These are phyloP conservation scores for Microbotryum silenes-acaulis DNA, from an alignment of 1,284 basidiomycete genomes.

Conservation along the genomic window DNA sequence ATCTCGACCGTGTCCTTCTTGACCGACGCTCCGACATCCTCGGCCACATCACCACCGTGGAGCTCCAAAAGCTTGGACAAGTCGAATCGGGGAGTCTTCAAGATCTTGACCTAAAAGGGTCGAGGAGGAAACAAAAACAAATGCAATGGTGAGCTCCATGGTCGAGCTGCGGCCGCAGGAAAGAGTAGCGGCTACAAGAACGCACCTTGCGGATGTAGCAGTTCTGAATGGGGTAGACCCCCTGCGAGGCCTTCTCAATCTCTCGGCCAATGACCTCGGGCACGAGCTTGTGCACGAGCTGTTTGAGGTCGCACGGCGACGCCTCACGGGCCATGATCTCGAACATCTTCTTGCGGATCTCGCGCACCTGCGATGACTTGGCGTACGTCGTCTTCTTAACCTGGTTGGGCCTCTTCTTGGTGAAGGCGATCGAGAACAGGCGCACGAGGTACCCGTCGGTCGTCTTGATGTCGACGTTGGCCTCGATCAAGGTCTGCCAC, in stretches of 20 bases:
- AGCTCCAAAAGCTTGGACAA: constrained; percentile 89
- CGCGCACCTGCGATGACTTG: constrained; percentile 86
- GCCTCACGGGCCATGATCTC: constrained; percentile 99
- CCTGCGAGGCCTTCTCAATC: constrained; percentile 95
- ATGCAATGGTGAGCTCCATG: constrained; percentile 50
- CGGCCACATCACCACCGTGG: constrained; percentile 67
- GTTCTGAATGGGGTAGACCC: constrained; percentile 97
- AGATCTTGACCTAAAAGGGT: constrained; percentile 49
- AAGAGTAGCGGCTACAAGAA: neutral
- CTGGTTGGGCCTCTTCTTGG: constrained; percentile 91
- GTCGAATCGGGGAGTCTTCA: constrained; percentile 97
- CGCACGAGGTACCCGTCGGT: constrained; percentile 99
- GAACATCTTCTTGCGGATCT: constrained; percentile 99
- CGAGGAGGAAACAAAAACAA: neutral
- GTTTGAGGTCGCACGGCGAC: constrained; percentile 88
- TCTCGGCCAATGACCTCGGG: constrained; percentile 98
- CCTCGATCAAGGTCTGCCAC: constrained; percentile 99
- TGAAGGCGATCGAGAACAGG: constrained; percentile 98
- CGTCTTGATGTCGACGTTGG: constrained; percentile 97
- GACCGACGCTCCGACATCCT: constrained; percentile 23
- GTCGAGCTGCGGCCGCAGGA: neutral
- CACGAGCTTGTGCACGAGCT: constrained; percentile 75
- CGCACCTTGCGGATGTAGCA: constrained; percentile 88
- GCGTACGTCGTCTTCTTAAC: constrained; percentile 99
- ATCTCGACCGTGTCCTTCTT: constrained; percentile 21